Evolutionary conservation across 208 protist genomes (phyloP), one percentile per base, ranked within the genome.

Genomic region (Paratrypanosoma confusum): DNA sequence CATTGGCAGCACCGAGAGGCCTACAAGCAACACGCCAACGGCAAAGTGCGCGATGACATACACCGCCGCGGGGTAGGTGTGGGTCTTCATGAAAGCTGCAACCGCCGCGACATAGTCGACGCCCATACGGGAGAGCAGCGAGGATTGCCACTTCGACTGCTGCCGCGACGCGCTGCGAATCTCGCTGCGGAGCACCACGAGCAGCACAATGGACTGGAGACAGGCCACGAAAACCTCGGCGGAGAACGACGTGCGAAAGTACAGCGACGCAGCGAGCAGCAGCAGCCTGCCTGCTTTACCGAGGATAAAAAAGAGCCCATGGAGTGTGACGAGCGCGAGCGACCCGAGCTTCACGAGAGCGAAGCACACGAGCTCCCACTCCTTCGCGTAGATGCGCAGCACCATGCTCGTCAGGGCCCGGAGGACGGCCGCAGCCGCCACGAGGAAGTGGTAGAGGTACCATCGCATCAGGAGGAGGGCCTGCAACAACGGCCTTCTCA

Each of bases 181-280:
- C 29, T 86, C 73, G 31, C 84, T 82, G 2, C 73, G 70, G 58
- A 90, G 58, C 18, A 62, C 74, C 25, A 81, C 28, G 8, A 80
- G 33, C 33, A 87, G 64, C 39, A 85, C 33, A 25, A 49, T 34
- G 13, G 70, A 82, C 54, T 90, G 81, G 21, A 78, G n/a, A 8
- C 84, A 20, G 3, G 47, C 50, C 0, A 82, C 56, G 36, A 75
- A 54, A 11, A 81, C 34, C 21, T 87, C 71, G 20, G 69, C 66
- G n/a, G 67, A 74, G 40, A 87, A 62, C n/a, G 68, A 71, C 1
- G 76, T 83, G 3, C 16, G 28, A 27, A 34, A 57, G 63, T 90
- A 87, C 42, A 63, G 3, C 37, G 22, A 35, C 71, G 38, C 13
- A 55, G 13, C 6, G 25, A 34, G 35, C 7, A 42, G n/a, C n/a